A percentile compares a stretch with the other conserved stretches of the same genome.
Conservation (phyloP, 2,329 filamentous ascomycete species). For the Trichophyton mentagrophytes region DNA sequence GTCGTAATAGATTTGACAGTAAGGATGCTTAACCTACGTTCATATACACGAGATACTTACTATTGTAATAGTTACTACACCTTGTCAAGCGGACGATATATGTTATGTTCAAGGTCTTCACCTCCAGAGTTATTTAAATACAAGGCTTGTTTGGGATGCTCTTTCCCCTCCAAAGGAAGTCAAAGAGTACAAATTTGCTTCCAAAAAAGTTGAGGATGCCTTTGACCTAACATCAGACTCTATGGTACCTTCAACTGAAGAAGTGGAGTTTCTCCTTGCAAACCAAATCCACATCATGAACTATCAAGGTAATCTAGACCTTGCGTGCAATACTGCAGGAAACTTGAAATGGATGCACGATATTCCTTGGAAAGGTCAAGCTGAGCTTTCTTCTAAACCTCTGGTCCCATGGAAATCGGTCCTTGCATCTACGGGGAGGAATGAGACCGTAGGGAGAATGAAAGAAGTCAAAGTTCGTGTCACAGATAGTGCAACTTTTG, state of each 20-base stretch:
- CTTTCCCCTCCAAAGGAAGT: constrained; percentile 23
- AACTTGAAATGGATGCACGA: constrained; percentile 18
- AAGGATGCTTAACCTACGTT: neutral
- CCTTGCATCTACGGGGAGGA: neutral
- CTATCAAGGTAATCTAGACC: constrained; percentile 31
- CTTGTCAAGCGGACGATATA: neutral
- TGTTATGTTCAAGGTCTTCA: constrained; percentile 16
- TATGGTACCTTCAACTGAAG: neutral
- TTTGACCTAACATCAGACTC: neutral
- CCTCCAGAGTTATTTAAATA: constrained; percentile 25
- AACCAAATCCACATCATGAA: constrained; percentile 28
- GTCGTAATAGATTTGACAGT: constrained; percentile 34
- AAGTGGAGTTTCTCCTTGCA: constrained; percentile 24
- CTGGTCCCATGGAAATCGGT: constrained; percentile 13
- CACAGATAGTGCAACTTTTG: neutral
- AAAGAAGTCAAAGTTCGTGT: neutral
- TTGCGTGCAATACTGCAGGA: constrained; percentile 32
- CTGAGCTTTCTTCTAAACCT: constrained; percentile 11
- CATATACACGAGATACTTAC: neutral
- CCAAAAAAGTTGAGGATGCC: neutral
- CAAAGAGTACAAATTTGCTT: constrained; percentile 20
- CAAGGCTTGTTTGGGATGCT: constrained; percentile 22
- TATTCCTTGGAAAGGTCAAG: constrained; percentile 16
- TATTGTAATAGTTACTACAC: neutral
- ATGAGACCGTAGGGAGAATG: neutral